phyloP scores from a whole-genome alignment of 2,329 filamentous ascomycete species.

The Reticulascus tulasneorum region DNA sequence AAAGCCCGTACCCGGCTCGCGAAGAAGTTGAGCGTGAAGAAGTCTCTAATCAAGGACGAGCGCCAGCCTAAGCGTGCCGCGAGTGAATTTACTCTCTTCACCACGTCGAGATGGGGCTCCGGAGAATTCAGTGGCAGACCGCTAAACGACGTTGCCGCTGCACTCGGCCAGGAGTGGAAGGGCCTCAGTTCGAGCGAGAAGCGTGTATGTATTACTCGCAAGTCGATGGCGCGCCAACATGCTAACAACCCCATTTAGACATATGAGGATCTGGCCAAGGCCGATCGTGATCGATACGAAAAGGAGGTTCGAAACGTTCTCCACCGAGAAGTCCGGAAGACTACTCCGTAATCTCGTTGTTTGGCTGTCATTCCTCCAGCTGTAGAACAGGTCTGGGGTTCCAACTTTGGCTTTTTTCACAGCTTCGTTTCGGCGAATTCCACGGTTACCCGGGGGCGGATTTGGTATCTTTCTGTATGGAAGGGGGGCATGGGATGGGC shows the following conservation, averaged over 20 bases:
- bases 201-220: constrained; percentile 26
- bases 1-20: constrained; percentile 38
- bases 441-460: too few relatives aligned
- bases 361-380: too few relatives aligned
- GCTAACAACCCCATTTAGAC: constrained; percentile 18
- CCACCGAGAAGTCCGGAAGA: constrained; percentile 12
- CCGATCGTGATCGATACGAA: constrained; percentile 24
- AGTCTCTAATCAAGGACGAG: constrained; percentile 37
- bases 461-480: too few relatives aligned
- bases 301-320: constrained; percentile 23
- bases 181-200: constrained; percentile 36
- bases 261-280: constrained; percentile 28
- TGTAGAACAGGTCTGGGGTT: too few relatives aligned
- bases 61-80: constrained; percentile 40
- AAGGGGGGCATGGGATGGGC: too few relatives aligned
- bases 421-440: too few relatives aligned
- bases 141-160: constrained; percentile 17
- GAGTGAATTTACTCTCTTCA: constrained; percentile 31
- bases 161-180: constrained; percentile 38
- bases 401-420: too few relatives aligned
- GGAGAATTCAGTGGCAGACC: constrained; percentile 17
- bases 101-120: constrained; percentile 31
- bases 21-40: constrained; percentile 26
- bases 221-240: too few relatives aligned
- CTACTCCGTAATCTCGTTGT: too few relatives aligned